Conservation (phyloP, 306 rosid species). For the Dryas drummondii region DNA sequence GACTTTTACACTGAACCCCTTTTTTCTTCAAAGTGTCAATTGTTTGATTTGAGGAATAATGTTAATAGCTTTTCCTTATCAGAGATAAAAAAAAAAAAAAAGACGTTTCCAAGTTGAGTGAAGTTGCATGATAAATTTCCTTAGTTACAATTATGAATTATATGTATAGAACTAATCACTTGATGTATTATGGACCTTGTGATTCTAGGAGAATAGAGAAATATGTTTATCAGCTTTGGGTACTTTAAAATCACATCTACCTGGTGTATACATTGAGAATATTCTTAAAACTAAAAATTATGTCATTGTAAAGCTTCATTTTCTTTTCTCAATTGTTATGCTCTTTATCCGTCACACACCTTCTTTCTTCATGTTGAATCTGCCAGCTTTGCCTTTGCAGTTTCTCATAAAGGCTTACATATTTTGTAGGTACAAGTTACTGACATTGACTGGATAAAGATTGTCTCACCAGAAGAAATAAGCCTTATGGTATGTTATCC, state of each 20-base stretch:
- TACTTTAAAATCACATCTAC: neutral
- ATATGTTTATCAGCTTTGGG: neutral
- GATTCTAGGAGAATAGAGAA: neutral
- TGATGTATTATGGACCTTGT: neutral
- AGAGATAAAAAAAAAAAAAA: too few species aligned
- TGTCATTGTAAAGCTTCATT: neutral
- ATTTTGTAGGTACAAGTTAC: conserved; percentile 82
- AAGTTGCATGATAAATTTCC: too few species aligned
- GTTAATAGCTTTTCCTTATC: too few species aligned
- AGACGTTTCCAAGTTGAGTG: too few species aligned
- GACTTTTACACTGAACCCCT: too few species aligned
- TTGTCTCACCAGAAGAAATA: conserved; percentile 64
- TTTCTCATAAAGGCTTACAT: conserved; percentile 22
- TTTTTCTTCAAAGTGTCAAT: too few species aligned
- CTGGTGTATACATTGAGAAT: neutral
- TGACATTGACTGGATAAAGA: conserved; percentile 84
- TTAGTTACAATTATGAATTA: too few species aligned
- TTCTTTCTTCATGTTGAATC: neutral
- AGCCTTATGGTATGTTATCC: conserved; percentile 66
- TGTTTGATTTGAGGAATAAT: too few species aligned
- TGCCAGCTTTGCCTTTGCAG: conserved; percentile 1
- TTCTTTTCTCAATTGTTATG: neutral
- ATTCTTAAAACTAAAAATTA: neutral
- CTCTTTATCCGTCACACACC: neutral
- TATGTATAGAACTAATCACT: neutral